Base-by-base conservation (phyloP, 139 green algal genomes). In the Ettlia oleoabundans region DNA sequence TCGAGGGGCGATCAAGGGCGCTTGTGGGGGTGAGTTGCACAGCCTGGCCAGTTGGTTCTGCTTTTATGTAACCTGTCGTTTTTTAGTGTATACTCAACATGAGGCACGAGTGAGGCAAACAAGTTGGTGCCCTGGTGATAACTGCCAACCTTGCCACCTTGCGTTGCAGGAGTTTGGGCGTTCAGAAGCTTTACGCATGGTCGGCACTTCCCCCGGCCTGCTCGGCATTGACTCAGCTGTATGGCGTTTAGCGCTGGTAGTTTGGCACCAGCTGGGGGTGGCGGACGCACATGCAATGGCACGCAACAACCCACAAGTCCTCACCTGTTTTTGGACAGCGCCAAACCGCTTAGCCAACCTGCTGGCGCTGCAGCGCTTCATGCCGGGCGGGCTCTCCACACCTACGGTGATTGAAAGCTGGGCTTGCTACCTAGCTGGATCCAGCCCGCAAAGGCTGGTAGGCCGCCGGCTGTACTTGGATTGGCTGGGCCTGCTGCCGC, bases 391-490 rank as follows among this genome's bases (percentile, higher is more conserved):
- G 69, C 69, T 24, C 15, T 52, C 65, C 18, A 1, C 65, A 33
- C 15, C 65, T 21, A 21, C 28, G 1, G 65, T 18, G 6, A 30
- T 26, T 9, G 21, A 76, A n/a, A n/a, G 33, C 5, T 72, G n/a
- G 19, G 19, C 1, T 33, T 2, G 1, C 10, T 61, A 63, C 42
- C 6, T 63, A 15, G n/a, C 24, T 1, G n/a, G 21, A 9, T 4
- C 4, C 3, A 13, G 41, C 1, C 26, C n/a, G 42, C n/a, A 8
- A 1, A 40, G 41, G 42, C 10, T 76, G 42, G 47, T 37, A 2
- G 69, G 69, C n/a, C 69, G 69, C 26, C 69, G 40, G 69, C 42
- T 76, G 42, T 76, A 55, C 69, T 13, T 63, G 69, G 21, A 76
- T 41, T 42, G 61, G n/a, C 24, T 58, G 24, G 42, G 69, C 42